Conservation (phyloP, 2,329 filamentous ascomycete species). For the Hymenoscyphus infarciens region DNA sequence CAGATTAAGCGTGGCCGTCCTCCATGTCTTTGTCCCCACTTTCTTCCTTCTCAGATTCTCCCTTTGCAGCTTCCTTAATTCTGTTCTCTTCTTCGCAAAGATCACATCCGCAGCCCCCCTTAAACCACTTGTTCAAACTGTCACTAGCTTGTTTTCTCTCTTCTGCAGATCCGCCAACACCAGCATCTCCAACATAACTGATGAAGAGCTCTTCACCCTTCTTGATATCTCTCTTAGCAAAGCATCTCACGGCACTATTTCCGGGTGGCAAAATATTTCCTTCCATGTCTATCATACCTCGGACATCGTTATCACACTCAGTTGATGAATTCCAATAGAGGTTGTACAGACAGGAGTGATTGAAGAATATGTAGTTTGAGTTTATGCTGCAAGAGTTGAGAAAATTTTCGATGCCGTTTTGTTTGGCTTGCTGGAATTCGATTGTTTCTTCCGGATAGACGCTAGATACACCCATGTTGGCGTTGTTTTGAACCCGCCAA, state of each 20-base stretch:
- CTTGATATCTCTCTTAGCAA: slow-evolving; percentile 23
- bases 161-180: slow-evolving; percentile 7
- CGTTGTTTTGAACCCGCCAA: slow-evolving; percentile 32
- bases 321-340: slow-evolving; percentile 24
- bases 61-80: neutral
- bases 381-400: slow-evolving; percentile 19
- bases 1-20: neutral
- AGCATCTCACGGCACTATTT: slow-evolving; percentile 22
- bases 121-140: slow-evolving; percentile 29
- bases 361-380: slow-evolving; percentile 31
- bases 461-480: slow-evolving; percentile 19
- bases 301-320: slow-evolving; percentile 7
- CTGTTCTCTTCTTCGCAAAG: slow-evolving; percentile 26
- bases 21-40: neutral
- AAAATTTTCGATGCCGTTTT: neutral
- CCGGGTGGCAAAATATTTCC: slow-evolving; percentile 22
- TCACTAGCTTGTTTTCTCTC: slow-evolving; percentile 15
- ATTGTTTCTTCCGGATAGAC: slow-evolving; percentile 9
- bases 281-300: slow-evolving; percentile 6
- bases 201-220: slow-evolving; percentile 32
- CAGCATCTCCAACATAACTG: slow-evolving; percentile 29
- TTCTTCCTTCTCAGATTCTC: neutral
- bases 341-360: slow-evolving; percentile 31
- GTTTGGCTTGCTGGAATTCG: neutral
- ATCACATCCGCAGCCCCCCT: slow-evolving; percentile 28